A percentile compares a stretch with the other conserved stretches of the same genome.
Evolutionary conservation across 2,329 filamentous ascomycete species (phyloP).

Genomic region (Neofusicoccum sp.): DNA sequence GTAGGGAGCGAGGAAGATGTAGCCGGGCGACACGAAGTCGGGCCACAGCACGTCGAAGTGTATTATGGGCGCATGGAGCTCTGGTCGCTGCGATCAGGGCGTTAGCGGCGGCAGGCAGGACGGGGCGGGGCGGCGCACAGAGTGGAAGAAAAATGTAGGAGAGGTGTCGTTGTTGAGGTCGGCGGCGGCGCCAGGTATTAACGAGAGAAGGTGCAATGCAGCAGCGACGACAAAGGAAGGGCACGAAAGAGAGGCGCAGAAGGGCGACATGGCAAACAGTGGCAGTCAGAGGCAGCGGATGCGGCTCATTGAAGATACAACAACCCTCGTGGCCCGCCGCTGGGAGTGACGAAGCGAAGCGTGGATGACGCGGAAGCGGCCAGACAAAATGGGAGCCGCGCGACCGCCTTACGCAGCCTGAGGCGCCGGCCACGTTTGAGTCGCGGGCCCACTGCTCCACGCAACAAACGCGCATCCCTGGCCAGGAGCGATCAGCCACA

Average conservation of each 20-base stretch:
- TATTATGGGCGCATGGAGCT: slow-evolving; percentile 39
- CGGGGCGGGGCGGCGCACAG: not conserved
- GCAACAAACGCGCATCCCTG: slow-evolving; percentile 8
- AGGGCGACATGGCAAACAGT: slow-evolving; percentile 2
- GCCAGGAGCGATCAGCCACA: slow-evolving; percentile 1
- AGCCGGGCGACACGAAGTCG: slow-evolving; percentile 37
- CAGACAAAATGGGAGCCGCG: slow-evolving; percentile 10
- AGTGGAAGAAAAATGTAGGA: slow-evolving; percentile 18
- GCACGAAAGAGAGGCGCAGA: not conserved
- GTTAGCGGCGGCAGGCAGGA: not conserved
- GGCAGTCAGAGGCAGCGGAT: not conserved
- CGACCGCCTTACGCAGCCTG: slow-evolving; percentile 10
- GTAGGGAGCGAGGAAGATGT: slow-evolving; percentile 53
- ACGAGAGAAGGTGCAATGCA: slow-evolving; percentile 7
- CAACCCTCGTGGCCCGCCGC: not conserved
- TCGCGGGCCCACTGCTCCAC: slow-evolving; percentile 3
- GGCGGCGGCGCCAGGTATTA: not conserved
- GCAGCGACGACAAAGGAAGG: slow-evolving; percentile 3
- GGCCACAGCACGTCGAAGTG: slow-evolving; percentile 20
- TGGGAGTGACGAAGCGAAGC: not conserved
- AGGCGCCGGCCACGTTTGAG: slow-evolving; percentile 5
- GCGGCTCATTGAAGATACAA: not conserved
- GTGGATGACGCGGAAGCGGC: slow-evolving; percentile 6
- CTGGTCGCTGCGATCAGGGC: slow-evolving; percentile 31
- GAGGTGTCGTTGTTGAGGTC: slow-evolving; percentile 20